Evolutionary conservation across 768 basidiomycete species (phyloP).

Genomic region (Serendipita sp.): DNA sequence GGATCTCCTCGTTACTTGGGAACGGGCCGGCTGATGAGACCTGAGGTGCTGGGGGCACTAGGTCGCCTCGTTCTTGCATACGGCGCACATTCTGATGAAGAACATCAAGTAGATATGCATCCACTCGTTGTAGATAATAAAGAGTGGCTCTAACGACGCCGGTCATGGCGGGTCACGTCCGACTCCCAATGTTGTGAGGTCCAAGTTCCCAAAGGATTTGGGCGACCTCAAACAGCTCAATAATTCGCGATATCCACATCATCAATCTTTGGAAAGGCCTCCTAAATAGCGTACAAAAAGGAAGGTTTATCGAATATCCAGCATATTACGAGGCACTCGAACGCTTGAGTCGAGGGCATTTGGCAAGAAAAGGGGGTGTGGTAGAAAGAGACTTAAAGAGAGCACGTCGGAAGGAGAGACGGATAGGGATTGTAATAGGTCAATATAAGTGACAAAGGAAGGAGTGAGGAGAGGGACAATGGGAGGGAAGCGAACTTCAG

Average conservation of each 20-base stretch:
- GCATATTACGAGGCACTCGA: too few species aligned
- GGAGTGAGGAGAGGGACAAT: not conserved
- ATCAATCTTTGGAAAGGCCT: not conserved
- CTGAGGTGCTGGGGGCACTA: not conserved
- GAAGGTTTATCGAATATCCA: not conserved
- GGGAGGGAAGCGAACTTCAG: not conserved
- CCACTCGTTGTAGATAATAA: not conserved
- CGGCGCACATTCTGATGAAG: not conserved
- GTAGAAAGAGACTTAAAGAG: not conserved
- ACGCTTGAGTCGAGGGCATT: not conserved
- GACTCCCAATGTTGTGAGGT: not conserved
- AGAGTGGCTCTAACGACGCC: not conserved
- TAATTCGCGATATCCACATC: not conserved
- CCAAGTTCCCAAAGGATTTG: not conserved
- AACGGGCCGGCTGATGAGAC: not conserved
- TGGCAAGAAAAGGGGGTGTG: not conserved
- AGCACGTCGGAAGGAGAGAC: not conserved
- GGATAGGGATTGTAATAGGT: not conserved
- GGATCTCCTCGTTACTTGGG: not conserved
- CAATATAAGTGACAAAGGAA: not conserved
- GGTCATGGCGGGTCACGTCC: not conserved
- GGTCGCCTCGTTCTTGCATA: not conserved
- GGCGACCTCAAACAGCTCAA: not conserved
- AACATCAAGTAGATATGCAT: conserved; percentile 1
- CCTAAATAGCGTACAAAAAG: not conserved